Base-by-base conservation (phyloP, 1,284 basidiomycete species). In the Ganoderma sinense region DNA sequence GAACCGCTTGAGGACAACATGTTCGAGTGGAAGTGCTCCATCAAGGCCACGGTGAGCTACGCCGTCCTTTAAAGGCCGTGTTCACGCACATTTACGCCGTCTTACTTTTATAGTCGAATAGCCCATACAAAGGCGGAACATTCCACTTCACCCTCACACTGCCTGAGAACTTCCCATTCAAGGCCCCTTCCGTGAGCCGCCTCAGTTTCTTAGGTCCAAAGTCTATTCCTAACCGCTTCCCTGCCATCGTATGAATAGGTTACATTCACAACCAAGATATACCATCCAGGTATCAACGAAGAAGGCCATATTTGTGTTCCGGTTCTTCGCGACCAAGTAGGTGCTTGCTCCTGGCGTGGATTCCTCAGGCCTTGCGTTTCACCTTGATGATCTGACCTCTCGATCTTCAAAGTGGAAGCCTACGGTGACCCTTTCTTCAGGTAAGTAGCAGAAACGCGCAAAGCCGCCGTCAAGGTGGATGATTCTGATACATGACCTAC, bases 211-310 rank as follows among this genome's bases (percentile, higher is more conserved):
- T 11, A 26, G 10, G 48, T 20, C 26, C 14, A 23, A 23, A 13
- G 48, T 23, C 48, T 11, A 3, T 23, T 23, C 23, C 48, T 56
- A 18, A 39, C 33, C 31, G 2, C 33, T 13, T 33, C 1, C 33
- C 13, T 39, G 11, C 16, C 18, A 39, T 39, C 2, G 16, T 39
- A 2, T 18, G 18, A 13, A 0, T 69, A 97, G 95, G 92, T 97
- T 69, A 90, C 88, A 55, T 97, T 97, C 82, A 89, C 84, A 59
- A 97, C 96, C 48, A 95, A 92, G 84, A 93, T 96, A 69, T 97
- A 97, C 78, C 96, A 97, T 82, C 96, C 96, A 18, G 96, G 96
- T 65, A 93, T 97, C 78, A 96, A 97, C 73, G 94, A 96, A 69
- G 94, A 97, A 78, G 96, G 95, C 51, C 84, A 87, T 39, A 94